Percentiles rank a stretch among this genome's conserved stretches.
Conservation (phyloP, 2,329 filamentous ascomycete species). For the Hypoxylon sp. region DNA sequence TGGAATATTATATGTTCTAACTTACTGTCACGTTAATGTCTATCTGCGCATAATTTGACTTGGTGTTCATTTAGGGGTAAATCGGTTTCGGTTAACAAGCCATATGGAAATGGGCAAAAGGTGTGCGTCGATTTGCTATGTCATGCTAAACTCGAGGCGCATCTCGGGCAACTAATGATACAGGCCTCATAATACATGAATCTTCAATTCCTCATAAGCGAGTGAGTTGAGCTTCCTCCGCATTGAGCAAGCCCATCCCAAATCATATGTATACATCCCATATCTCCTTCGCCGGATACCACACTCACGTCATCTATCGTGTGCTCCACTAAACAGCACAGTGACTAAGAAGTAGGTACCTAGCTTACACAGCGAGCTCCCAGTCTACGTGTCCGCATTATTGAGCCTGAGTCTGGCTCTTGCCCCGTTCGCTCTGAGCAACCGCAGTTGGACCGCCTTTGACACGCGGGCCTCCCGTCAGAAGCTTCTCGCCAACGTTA, state of each 20-base stretch:
- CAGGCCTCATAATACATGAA: neutral
- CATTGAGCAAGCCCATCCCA: constrained; percentile 3
- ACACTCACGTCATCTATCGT: no score
- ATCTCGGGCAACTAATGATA: constrained; percentile 2
- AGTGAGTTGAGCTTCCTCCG: no score
- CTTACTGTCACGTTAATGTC: neutral
- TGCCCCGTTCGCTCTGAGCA: constrained; percentile 53
- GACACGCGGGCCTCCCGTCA: constrained; percentile 54
- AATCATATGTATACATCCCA: no score
- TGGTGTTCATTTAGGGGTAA: neutral
- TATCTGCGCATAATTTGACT: neutral
- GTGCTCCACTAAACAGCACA: no score
- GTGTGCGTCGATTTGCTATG: neutral
- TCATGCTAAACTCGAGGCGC: neutral
- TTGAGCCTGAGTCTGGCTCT: constrained; percentile 36
- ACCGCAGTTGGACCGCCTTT: constrained; percentile 56
- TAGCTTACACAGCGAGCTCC: no score
- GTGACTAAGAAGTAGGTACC: no score
- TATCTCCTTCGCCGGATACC: neutral
- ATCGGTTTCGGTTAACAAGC: neutral
- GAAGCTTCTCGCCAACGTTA: constrained; percentile 57
- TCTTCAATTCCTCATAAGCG: neutral
- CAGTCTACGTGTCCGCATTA: no score
- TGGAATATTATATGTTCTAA: neutral
- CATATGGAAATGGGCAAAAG: neutral